A percentile compares a stretch with the other conserved stretches of the same genome.
phyloP scores from a whole-genome alignment of 2,329 filamentous ascomycete genomes.

The Cryphonectria carpinicola region DNA sequence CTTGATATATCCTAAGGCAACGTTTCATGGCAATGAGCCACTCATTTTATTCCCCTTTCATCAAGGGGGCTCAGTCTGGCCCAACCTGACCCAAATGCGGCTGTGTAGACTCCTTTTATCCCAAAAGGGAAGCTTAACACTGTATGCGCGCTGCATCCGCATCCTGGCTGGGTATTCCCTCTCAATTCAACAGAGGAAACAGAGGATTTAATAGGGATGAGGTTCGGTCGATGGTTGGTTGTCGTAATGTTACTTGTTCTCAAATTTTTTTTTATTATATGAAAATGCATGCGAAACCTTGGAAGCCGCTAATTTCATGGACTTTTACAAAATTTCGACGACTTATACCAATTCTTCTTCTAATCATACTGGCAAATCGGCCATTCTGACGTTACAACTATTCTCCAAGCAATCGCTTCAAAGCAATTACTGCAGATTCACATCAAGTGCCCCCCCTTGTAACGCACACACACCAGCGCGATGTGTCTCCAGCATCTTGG shows the following conservation, averaged over 20 bases:
- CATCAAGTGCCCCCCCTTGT: too few species aligned
- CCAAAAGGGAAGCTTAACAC: background rate
- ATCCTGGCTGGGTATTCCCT: background rate
- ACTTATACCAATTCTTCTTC: background rate
- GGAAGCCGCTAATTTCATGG: background rate
- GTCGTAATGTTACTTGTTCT: background rate
- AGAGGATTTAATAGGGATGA: background rate
- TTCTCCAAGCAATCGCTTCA: background rate
- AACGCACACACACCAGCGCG: background rate
- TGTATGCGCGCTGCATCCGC: background rate
- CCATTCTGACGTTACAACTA: background rate
- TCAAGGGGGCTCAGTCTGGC: background rate
- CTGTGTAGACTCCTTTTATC: background rate
- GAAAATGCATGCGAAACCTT: background rate
- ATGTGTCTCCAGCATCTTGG: slow-evolving; percentile 2
- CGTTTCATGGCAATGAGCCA: background rate
- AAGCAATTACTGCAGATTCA: background rate
- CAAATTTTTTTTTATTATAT: background rate
- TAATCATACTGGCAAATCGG: background rate
- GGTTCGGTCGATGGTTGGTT: background rate
- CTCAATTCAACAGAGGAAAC: background rate
- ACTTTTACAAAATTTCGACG: background rate
- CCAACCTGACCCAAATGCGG: background rate
- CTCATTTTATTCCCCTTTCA: background rate
- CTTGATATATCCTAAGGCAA: background rate